Percentiles rank a stretch among this genome's conserved stretches.
These are phyloP conservation scores for Sugiyamaella xylanicola DNA, from an alignment of 1,139 yeast genomes.

Conservation along the genomic window DNA sequence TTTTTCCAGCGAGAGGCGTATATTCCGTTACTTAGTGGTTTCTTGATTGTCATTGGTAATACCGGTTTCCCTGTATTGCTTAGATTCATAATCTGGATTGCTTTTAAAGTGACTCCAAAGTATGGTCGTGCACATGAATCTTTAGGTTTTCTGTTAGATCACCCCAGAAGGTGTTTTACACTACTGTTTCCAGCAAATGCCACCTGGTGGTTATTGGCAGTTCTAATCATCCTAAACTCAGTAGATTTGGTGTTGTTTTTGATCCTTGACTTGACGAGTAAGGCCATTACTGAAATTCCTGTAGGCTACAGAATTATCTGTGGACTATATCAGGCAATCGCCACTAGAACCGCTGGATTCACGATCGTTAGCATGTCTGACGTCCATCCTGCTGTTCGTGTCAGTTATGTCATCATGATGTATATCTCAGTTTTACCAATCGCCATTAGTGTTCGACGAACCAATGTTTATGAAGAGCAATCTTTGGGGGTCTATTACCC, in stretches of 20 bases:
- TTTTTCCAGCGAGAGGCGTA: conserved; percentile 65
- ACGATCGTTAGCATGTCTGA: conserved; percentile 65
- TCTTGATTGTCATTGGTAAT: conserved; percentile 84
- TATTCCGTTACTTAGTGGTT: conserved; percentile 60
- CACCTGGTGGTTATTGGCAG: conserved; percentile 90
- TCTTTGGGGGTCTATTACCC: conserved; percentile 76
- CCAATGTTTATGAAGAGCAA: conserved; percentile 97
- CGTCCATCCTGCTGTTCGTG: conserved; percentile 89
- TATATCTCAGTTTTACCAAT: conserved; percentile 93
- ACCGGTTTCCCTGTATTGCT: conserved; percentile 88
- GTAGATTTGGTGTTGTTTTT: conserved; percentile 80
- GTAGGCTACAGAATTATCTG: conserved; percentile 70
- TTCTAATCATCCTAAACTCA: conserved; percentile 68
- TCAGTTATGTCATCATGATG: conserved; percentile 95
- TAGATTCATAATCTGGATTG: conserved; percentile 77
- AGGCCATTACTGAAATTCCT: conserved; percentile 50
- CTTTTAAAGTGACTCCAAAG: conserved; percentile 68
- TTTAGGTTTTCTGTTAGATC: conserved; percentile 83
- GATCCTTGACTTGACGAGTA: conserved; percentile 66
- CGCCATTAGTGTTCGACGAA: conserved; percentile 93
- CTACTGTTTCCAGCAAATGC: conserved; percentile 87
- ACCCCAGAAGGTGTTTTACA: conserved; percentile 96
- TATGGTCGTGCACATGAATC: conserved; percentile 59
- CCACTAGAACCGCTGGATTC: conserved; percentile 95
- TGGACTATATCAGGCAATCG: conserved; percentile 87